A percentile compares a stretch with the other conserved stretches of the same genome.
Conservation (phyloP, 768 basidiomycete species). For the Mrakia gelida region DNA sequence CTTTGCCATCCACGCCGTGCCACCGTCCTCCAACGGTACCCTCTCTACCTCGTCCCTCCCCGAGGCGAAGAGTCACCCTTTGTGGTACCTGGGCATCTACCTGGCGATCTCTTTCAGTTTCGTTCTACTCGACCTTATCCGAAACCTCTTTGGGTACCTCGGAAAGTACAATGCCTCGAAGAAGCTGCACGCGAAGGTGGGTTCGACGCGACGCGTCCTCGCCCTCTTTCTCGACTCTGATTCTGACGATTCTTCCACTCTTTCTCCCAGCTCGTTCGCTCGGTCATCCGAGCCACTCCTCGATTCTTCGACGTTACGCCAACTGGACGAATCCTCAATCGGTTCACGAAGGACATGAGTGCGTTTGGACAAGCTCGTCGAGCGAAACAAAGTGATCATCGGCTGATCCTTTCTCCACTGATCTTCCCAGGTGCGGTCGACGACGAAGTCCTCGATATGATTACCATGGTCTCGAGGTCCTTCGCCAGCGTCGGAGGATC, state of each 20-base stretch:
- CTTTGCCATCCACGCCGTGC: too few species aligned
- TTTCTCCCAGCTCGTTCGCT: constrained; percentile 51
- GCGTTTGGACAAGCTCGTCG: too few species aligned
- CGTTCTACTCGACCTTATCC: constrained; percentile 48
- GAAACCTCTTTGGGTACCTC: constrained; percentile 50
- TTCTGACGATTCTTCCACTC: neutral
- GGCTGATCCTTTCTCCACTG: too few species aligned
- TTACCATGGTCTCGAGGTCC: constrained; percentile 68
- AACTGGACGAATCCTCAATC: constrained; percentile 50
- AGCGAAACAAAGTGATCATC: too few species aligned
- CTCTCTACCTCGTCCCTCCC: neutral
- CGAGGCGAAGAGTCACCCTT: constrained; percentile 50
- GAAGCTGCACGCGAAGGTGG: constrained; percentile 46
- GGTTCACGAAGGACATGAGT: neutral
- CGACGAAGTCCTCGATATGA: constrained; percentile 52
- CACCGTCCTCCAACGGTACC: too few species aligned
- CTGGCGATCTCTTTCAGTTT: constrained; percentile 53
- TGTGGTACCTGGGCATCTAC: constrained; percentile 59
- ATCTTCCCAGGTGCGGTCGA: constrained; percentile 65
- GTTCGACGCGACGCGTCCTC: neutral
- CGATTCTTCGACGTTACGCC: constrained; percentile 67
- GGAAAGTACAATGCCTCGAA: constrained; percentile 37
- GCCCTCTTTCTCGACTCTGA: neutral
- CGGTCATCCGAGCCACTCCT: constrained; percentile 76
- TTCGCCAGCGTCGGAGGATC: constrained; percentile 72